phyloP scores from a whole-genome alignment of 208 protist species.

The Trypanosoma vivax region DNA sequence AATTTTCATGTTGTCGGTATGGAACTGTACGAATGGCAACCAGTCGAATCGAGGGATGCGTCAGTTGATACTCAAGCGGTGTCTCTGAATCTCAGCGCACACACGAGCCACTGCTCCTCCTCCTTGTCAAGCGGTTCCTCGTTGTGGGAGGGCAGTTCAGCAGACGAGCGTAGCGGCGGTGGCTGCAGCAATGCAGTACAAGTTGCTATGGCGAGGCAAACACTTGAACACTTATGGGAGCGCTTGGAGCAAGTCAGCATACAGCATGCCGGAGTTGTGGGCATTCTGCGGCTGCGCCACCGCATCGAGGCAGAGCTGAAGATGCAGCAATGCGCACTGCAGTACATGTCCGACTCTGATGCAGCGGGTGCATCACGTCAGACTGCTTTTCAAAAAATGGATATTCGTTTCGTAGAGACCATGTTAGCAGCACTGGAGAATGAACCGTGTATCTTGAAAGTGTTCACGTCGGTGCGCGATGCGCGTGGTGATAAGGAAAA shows the following conservation, averaged over 20 bases:
- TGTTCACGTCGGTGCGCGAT: slow-evolving; percentile 19
- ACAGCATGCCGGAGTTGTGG: neutral
- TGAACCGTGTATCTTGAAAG: slow-evolving; percentile 27
- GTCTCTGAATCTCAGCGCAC: slow-evolving; percentile 26
- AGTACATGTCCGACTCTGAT: neutral
- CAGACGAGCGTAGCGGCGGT: neutral
- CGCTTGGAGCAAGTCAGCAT: slow-evolving; percentile 1
- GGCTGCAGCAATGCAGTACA: neutral
- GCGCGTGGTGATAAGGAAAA: neutral
- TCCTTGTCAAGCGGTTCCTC: too few relatives aligned
- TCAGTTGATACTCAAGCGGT: neutral
- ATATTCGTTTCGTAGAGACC: slow-evolving; percentile 18
- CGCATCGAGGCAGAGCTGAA: neutral
- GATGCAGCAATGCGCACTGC: neutral
- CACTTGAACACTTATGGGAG: slow-evolving; percentile 1
- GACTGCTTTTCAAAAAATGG: neutral
- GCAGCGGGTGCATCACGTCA: neutral
- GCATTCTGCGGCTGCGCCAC: neutral
- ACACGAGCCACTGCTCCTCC: slow-evolving; percentile 11
- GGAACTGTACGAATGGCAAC: slow-evolving; percentile 31
- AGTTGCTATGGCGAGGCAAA: neutral
- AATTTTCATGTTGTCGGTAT: slow-evolving; percentile 10
- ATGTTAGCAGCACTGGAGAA: slow-evolving; percentile 28
- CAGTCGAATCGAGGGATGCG: slow-evolving; percentile 17
- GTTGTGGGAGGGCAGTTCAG: too few relatives aligned